Percentiles rank a stretch among this genome's conserved stretches.
These are phyloP conservation scores for Puccinia triticina DNA, from an alignment of 1,284 basidiomycete species.

Conservation along the genomic window DNA sequence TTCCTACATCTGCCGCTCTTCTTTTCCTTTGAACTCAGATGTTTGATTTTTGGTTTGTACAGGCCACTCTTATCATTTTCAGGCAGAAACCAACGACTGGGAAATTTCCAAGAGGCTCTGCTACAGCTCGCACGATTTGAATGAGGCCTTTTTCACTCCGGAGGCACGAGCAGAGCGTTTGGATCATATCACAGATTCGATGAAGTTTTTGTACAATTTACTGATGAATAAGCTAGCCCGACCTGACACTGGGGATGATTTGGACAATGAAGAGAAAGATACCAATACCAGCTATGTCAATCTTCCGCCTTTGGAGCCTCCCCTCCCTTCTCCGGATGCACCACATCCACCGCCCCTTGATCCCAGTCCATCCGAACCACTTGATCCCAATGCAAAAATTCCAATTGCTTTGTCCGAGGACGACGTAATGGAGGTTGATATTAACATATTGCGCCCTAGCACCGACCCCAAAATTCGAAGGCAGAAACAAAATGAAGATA, in stretches of 20 bases:
- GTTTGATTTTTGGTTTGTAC: not conserved
- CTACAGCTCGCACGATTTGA: not conserved
- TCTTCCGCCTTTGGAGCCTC: not conserved
- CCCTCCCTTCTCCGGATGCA: not conserved
- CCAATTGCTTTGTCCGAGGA: constrained; percentile 13
- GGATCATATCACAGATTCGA: not conserved
- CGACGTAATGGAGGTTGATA: not conserved
- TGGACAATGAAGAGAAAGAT: not conserved
- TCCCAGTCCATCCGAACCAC: not conserved
- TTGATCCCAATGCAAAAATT: not conserved
- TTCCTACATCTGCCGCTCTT: not conserved
- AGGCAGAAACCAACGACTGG: constrained; percentile 7
- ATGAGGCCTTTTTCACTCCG: not conserved
- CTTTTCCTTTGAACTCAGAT: not conserved
- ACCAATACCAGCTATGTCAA: not conserved
- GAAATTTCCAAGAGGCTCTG: not conserved
- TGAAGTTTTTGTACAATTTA: constrained; percentile 21
- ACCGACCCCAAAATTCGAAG: not conserved
- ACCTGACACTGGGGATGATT: not conserved
- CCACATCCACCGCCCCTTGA: not conserved
- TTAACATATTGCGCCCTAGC: not conserved
- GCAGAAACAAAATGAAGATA: constrained; percentile 2
- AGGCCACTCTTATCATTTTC: not conserved
- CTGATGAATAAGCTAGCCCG: not conserved
- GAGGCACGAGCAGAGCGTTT: not conserved